phyloP scores from a whole-genome alignment of 164 flowering plant genomes.

The Stephania yunnanensis region DNA sequence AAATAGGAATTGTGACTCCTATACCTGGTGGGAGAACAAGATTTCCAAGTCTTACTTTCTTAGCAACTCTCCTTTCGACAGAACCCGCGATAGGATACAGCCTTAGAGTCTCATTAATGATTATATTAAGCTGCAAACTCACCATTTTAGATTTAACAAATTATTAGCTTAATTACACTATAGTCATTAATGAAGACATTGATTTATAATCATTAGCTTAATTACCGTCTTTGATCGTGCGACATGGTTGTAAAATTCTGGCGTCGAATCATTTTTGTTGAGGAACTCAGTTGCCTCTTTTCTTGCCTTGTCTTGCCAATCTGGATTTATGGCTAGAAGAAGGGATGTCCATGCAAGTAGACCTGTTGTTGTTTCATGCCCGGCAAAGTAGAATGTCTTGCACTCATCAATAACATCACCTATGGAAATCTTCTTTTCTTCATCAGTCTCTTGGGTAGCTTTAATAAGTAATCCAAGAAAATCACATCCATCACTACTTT shows the following conservation, averaged over 20 bases:
- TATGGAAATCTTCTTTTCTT: constrained; percentile 18
- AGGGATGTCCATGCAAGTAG: constrained; percentile 36
- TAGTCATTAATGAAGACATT: no score
- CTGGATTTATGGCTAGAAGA: constrained; percentile 31
- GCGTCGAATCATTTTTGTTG: constrained; percentile 20
- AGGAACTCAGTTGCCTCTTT: constrained; percentile 29
- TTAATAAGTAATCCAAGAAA: constrained; percentile 34
- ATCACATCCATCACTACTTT: constrained; percentile 17
- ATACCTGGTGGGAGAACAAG: constrained; percentile 19
- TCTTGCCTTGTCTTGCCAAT: constrained; percentile 48
- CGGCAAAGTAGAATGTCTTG: constrained; percentile 48
- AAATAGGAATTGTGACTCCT: constrained; percentile 16
- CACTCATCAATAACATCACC: constrained; percentile 46
- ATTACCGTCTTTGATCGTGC: constrained; percentile 28
- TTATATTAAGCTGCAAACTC: constrained; percentile 33
- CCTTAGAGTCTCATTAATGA: constrained; percentile 39
- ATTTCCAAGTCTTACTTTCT: constrained; percentile 22
- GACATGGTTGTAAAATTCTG: constrained; percentile 21
- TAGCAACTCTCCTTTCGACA: constrained; percentile 12
- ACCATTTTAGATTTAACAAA: not conserved
- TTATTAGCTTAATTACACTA: no score
- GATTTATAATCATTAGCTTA: not conserved
- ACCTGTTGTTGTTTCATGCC: constrained; percentile 41
- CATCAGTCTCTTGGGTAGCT: constrained; percentile 20
- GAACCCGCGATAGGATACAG: constrained; percentile 29